phyloP scores from a whole-genome alignment of 2,329 filamentous ascomycete species.

The Colletotrichum kahawae region DNA sequence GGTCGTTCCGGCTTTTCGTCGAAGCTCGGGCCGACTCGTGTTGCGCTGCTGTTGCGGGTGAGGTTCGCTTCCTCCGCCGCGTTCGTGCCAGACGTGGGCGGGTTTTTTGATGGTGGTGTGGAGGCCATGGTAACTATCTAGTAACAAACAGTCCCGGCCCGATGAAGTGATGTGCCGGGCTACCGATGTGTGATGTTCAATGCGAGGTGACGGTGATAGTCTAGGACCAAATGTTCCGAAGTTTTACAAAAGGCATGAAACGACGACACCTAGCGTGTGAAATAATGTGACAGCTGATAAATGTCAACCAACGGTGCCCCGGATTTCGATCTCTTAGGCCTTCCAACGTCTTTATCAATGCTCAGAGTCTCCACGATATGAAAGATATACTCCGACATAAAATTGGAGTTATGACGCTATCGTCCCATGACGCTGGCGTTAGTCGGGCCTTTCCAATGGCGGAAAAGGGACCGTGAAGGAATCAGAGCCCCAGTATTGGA shows the following conservation, averaged over 20 bases:
- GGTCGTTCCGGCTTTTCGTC: not conserved
- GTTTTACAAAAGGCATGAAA: not conserved
- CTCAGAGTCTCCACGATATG: not conserved
- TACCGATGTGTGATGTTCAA: not conserved
- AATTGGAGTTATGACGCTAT: conserved; percentile 14
- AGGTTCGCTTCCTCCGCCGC: not conserved
- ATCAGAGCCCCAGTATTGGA: not conserved
- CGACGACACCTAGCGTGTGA: not conserved
- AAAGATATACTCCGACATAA: not conserved
- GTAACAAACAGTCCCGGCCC: not conserved
- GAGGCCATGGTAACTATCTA: not conserved
- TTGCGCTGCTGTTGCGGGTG: conserved; percentile 7
- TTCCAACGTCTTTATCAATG: not conserved
- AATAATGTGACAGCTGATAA: not conserved
- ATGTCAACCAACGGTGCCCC: not conserved
- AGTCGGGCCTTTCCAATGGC: not conserved
- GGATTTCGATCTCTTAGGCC: not conserved
- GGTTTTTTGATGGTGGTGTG: not conserved
- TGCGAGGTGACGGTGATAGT: not conserved
- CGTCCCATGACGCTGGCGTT: not conserved
- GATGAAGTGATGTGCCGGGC: not conserved
- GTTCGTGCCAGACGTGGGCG: not conserved
- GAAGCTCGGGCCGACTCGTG: not conserved
- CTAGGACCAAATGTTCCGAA: not conserved
- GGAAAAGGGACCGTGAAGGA: not conserved